Conservation (phyloP, 2,329 filamentous ascomycete species). For the Aspergillus cejpii region DNA sequence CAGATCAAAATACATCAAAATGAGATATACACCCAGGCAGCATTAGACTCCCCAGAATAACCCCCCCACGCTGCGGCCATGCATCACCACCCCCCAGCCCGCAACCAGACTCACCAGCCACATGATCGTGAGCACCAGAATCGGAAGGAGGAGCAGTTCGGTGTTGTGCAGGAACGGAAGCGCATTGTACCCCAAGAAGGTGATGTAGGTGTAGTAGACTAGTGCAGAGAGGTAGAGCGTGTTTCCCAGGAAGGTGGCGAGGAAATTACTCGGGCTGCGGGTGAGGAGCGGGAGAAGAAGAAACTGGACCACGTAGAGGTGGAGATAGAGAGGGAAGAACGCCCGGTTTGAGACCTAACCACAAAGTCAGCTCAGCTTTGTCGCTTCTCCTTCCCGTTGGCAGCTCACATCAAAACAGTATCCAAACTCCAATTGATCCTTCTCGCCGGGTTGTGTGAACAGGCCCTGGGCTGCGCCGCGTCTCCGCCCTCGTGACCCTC, state of each 20-base stretch:
- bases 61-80: slow-evolving; percentile 38
- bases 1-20: too few relatives aligned
- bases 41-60: slow-evolving; percentile 41
- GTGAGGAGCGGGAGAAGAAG: slow-evolving; percentile 56
- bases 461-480: slow-evolving; percentile 49
- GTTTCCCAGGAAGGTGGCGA: slow-evolving; percentile 55
- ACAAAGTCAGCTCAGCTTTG: not conserved
- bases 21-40: not conserved
- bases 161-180: slow-evolving; percentile 62
- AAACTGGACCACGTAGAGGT: slow-evolving; percentile 62
- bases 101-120: slow-evolving; percentile 50
- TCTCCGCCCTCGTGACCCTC: slow-evolving; percentile 43
- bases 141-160: slow-evolving; percentile 57
- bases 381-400: not conserved
- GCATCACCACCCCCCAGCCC: slow-evolving; percentile 42
- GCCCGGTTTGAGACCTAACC: slow-evolving; percentile 55
- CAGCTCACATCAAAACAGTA: slow-evolving; percentile 61
- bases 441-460: slow-evolving; percentile 50
- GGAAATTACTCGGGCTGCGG: slow-evolving; percentile 37
- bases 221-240: slow-evolving; percentile 60
- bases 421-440: slow-evolving; percentile 60
- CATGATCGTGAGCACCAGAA: slow-evolving; percentile 53
- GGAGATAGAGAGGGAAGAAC: slow-evolving; percentile 61
- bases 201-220: slow-evolving; percentile 62
- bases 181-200: slow-evolving; percentile 63